Evolutionary conservation across 306 rosid genomes (phyloP), one percentile per base, ranked within the genome.

Genomic region (Carpinus viminea): DNA sequence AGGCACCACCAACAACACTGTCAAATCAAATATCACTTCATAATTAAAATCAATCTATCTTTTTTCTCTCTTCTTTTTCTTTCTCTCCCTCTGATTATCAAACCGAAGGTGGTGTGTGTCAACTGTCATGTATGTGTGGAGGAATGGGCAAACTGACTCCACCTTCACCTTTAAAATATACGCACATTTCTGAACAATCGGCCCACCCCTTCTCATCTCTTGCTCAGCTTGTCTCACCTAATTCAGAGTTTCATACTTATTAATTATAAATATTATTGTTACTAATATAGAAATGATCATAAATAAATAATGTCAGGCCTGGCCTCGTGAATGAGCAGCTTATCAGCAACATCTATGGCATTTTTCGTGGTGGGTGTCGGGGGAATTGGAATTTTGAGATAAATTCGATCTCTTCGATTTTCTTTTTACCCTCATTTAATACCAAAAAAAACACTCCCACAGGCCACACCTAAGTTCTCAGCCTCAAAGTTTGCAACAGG

Each of bases 201-300:
- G 20, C 45, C 78, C 82, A 76, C 56, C 61, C 71, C 71, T 36
- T 41, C 38, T 74, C 41, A 10, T 59, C 78, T 68, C 80, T 52
- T 74, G 80, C 80, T 84, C 85, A 80, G 83, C 56, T 21, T 84
- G 89, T 85, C 90, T 81, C 84, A 43, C 88, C 85, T 64, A 82
- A 51, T 78, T 72, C 76, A 75, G 81, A 78, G 76, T 41, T 66
- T 41, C 2, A 46, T 0, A 12, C 24, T 57, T 28, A 48, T 26
- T 7, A 34, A 34, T 15, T 3, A 38, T 38, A 2, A 38, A 1
- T 8, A 31, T 20, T 31, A 21, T 12, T 60, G 4, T 26, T 60
- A 6, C 7, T 11, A 28, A 12, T 0, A 28, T 5, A 60, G n/a
- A 41, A 66, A 66, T 71, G 11, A 20, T 59, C 45, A 15, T 34